These are phyloP conservation scores for Beauveria varroae DNA, from an alignment of 2,329 filamentous ascomycete species.

Conservation along the genomic window DNA sequence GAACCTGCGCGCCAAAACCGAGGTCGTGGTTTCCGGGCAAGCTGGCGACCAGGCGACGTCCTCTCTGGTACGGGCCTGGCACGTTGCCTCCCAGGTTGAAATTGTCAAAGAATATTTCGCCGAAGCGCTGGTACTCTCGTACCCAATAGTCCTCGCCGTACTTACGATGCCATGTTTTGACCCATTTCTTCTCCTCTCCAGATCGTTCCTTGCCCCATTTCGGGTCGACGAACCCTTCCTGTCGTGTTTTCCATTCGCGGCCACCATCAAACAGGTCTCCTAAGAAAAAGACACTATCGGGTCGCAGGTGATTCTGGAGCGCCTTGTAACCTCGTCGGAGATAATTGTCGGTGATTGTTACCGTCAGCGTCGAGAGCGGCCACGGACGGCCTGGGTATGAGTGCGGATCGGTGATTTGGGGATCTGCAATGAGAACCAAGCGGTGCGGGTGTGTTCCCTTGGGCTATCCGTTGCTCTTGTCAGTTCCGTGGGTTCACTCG, in stretches of 20 bases:
- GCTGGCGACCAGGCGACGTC: conserved; percentile 73
- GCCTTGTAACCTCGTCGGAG: conserved; percentile 74
- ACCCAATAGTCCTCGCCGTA: conserved; percentile 84
- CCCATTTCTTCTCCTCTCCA: conserved; percentile 41
- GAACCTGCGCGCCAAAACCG: conserved; percentile 81
- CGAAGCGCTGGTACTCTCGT: conserved; percentile 77
- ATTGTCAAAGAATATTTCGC: conserved; percentile 70
- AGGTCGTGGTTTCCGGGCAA: conserved; percentile 93
- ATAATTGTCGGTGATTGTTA: conserved; percentile 76
- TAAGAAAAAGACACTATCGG: conserved; percentile 83
- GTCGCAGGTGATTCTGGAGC: conserved; percentile 67
- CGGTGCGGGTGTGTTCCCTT: conserved; percentile 71
- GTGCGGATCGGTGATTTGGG: conserved; percentile 86
- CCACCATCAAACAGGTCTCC: conserved; percentile 95
- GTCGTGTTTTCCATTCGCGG: conserved; percentile 79
- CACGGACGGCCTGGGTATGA: conserved; percentile 80
- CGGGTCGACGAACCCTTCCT: conserved; percentile 51
- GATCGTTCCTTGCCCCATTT: conserved; percentile 48
- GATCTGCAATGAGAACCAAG: conserved; percentile 78
- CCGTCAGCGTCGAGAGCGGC: conserved; percentile 46
- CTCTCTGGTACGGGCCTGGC: conserved; percentile 52
- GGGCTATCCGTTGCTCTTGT: conserved; percentile 49
- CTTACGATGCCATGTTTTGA: conserved; percentile 62
- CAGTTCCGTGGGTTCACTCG: conserved; percentile 4
- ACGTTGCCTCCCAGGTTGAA: conserved; percentile 52